These are phyloP conservation scores for Westerdykella ornata DNA, from an alignment of 2,329 filamentous ascomycete genomes.

Conservation along the genomic window DNA sequence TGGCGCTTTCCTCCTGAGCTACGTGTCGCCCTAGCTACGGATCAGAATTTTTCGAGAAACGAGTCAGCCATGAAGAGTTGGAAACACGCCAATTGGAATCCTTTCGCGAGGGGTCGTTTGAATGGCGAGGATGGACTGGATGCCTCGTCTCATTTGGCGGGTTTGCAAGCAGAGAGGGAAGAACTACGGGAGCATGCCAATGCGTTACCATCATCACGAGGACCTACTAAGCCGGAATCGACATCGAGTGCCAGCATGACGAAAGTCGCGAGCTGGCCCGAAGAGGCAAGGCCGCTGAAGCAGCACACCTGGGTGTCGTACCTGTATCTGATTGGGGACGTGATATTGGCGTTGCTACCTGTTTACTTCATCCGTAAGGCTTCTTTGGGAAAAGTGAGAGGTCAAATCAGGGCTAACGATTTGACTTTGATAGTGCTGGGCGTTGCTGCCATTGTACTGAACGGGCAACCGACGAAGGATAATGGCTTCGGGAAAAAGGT, in stretches of 20 bases:
- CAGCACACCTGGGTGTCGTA: constrained; percentile 18
- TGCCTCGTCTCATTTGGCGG: too few species aligned
- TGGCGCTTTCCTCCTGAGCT: too few species aligned
- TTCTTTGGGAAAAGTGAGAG: neutral
- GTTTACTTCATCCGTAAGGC: constrained; percentile 32
- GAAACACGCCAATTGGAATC: too few species aligned
- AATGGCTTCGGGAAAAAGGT: constrained; percentile 25
- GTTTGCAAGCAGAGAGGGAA: too few species aligned
- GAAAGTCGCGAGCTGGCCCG: constrained; percentile 26
- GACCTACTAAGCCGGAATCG: constrained; percentile 6
- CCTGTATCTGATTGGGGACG: constrained; percentile 20
- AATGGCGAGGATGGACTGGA: too few species aligned
- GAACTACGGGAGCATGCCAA: too few species aligned
- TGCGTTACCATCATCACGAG: too few species aligned
- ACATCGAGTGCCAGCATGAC: constrained; percentile 18
- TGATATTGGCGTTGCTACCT: constrained; percentile 24
- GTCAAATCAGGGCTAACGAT: neutral
- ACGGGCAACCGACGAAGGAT: constrained; percentile 20
- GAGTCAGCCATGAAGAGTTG: too few species aligned
- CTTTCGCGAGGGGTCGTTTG: too few species aligned
- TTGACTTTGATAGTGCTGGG: constrained; percentile 21
- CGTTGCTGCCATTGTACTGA: constrained; percentile 16
- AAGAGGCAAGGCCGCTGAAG: constrained; percentile 20
- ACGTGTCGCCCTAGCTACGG: too few species aligned
- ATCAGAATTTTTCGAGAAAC: too few species aligned